These are phyloP conservation scores for Gracilariopsis chorda DNA, from an alignment of 23 red algal species.

Conservation along the genomic window DNA sequence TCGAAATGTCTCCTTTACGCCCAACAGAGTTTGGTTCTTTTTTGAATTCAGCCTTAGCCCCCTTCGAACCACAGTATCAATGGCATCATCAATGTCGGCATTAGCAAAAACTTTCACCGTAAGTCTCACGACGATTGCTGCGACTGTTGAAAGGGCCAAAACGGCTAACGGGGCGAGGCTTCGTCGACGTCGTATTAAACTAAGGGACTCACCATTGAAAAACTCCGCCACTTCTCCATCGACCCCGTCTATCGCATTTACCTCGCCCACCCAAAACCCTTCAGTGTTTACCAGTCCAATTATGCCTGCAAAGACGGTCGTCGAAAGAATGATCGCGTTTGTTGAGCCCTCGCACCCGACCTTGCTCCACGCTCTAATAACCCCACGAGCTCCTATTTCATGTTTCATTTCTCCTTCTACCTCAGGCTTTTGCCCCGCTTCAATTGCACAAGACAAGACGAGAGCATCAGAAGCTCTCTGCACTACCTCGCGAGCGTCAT, in stretches of 20 bases:
- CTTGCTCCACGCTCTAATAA: not conserved
- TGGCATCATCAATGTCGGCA: not conserved
- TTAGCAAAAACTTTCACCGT: not conserved
- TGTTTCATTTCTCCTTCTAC: not conserved
- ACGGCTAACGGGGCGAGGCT: not conserved
- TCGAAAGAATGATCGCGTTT: not conserved
- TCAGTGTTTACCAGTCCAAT: not conserved
- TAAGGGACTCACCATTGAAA: not conserved
- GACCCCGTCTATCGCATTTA: not conserved
- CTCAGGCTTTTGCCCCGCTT: not conserved
- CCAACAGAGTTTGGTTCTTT: not conserved
- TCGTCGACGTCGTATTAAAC: not conserved
- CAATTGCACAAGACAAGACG: not conserved
- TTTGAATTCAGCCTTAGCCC: not conserved
- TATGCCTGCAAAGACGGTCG: not conserved
- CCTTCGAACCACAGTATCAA: not conserved
- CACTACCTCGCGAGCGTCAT: not conserved
- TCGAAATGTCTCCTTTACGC: not conserved
- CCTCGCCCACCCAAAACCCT: not conserved
- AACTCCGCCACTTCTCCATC: not conserved
- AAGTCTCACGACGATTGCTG: not conserved
- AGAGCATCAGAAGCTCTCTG: not conserved
- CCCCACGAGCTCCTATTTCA: not conserved
- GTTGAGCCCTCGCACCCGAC: not conserved
- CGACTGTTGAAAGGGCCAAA: not conserved